These are phyloP conservation scores for Oryza coarctata DNA, from an alignment of 176 grass and related monocot species.

Conservation along the genomic window DNA sequence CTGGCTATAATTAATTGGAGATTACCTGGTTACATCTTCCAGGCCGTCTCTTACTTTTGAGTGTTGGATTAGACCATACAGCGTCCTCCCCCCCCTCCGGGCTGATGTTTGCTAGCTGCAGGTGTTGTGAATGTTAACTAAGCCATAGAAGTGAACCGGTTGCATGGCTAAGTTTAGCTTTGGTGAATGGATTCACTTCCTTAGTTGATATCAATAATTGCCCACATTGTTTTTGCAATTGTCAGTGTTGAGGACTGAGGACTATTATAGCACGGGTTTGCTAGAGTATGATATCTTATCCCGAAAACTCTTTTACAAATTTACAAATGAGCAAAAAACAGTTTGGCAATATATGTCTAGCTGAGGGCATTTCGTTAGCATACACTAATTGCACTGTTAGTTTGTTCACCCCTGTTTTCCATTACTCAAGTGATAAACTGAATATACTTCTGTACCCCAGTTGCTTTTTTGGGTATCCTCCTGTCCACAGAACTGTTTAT, in stretches of 20 bases:
- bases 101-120: constrained; percentile 23
- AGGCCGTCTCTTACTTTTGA: constrained; percentile 15
- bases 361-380: neutral
- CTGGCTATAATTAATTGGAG: constrained; percentile 30
- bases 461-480: constrained; percentile 22
- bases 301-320: neutral
- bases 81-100: constrained; percentile 1
- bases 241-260: constrained; percentile 7
- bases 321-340: neutral
- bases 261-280: constrained; percentile 20
- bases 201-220: constrained; percentile 5
- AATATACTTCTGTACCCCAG: constrained; percentile 21
- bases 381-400: neutral
- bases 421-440: constrained; percentile 7
- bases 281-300: constrained; percentile 15
- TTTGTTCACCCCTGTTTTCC: neutral
- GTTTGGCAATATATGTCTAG: constrained; percentile 10
- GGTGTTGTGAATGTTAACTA: neutral
- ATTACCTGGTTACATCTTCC: constrained; percentile 20
- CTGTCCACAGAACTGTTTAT: neutral
- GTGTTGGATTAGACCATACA: constrained; percentile 12
- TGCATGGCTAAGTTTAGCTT: neutral
- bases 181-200: neutral
- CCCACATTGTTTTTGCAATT: constrained; percentile 14
- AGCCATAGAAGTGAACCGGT: neutral